Evolutionary conservation across 176 grass and related monocot genomes (phyloP).

Genomic region (Puya raimondii): DNA sequence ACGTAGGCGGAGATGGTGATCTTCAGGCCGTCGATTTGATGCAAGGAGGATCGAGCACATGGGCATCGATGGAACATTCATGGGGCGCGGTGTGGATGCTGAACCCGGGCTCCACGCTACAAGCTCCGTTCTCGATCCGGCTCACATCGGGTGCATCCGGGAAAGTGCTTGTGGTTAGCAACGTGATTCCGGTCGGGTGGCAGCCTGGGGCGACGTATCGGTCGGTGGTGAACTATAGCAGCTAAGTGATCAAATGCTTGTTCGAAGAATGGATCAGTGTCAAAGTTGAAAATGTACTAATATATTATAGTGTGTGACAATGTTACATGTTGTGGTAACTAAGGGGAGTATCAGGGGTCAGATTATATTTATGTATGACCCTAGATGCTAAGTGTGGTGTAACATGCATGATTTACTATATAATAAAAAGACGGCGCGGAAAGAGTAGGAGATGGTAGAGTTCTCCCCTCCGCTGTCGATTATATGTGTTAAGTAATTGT

Average conservation of each 20-base stretch:
- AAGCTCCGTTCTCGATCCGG: conserved; percentile 46
- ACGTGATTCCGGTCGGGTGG: conserved; percentile 43
- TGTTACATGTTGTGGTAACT: too few relatives aligned
- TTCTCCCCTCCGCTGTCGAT: conserved; percentile 15
- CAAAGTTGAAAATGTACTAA: too few relatives aligned
- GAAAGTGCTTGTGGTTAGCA: conserved; percentile 33
- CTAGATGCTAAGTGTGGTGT: not conserved
- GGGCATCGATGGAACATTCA: conserved; percentile 34
- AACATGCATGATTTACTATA: not conserved
- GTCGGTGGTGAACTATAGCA: conserved; percentile 35
- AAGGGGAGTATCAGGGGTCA: not conserved
- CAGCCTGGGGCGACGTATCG: conserved; percentile 35
- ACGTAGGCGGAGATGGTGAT: conserved; percentile 42
- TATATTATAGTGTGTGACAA: too few relatives aligned
- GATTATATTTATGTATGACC: not conserved
- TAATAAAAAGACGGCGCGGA: not conserved
- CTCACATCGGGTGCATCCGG: conserved; percentile 35
- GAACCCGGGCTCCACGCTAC: conserved; percentile 28
- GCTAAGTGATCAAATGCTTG: not conserved
- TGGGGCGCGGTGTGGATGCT: conserved; percentile 56
- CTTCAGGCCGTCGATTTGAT: conserved; percentile 37
- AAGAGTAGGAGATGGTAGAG: conserved; percentile 17
- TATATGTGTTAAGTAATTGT: not conserved
- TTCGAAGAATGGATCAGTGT: too few relatives aligned
- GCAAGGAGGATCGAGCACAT: conserved; percentile 21